These are phyloP conservation scores for Rossbeevera mucosa DNA, from an alignment of 768 basidiomycete species.

Conservation along the genomic window DNA sequence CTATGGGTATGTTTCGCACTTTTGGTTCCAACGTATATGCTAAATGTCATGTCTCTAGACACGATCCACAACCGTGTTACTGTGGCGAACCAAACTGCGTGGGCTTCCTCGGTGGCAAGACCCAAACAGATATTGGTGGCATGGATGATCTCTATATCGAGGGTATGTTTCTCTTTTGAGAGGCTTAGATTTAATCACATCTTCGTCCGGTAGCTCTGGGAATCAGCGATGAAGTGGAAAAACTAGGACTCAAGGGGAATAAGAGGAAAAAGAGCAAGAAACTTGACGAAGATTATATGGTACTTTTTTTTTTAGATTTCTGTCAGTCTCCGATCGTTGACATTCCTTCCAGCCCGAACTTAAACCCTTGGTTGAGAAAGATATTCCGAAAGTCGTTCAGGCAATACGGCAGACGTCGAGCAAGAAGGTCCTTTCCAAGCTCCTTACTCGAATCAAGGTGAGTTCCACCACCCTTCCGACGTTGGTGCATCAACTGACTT, in stretches of 20 bases:
- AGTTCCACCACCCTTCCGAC: neutral
- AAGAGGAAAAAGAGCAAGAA: slow-evolving; percentile 91
- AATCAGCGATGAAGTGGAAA: slow-evolving; percentile 86
- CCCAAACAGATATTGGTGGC: slow-evolving; percentile 89
- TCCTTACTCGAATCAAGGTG: slow-evolving; percentile 84
- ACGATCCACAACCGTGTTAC: slow-evolving; percentile 91
- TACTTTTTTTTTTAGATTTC: slow-evolving; percentile 30
- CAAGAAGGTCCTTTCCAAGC: slow-evolving; percentile 73
- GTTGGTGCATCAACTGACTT: neutral
- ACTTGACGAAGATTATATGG: slow-evolving; percentile 91
- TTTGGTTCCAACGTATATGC: neutral
- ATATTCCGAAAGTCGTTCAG: slow-evolving; percentile 88
- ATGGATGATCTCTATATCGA: slow-evolving; percentile 96
- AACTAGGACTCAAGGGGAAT: slow-evolving; percentile 75
- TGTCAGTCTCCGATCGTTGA: neutral
- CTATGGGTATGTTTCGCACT: slow-evolving; percentile 68
- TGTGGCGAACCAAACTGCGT: slow-evolving; percentile 96
- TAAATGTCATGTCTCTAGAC: slow-evolving; percentile 42
- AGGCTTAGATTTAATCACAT: neutral
- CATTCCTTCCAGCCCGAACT: slow-evolving; percentile 57
- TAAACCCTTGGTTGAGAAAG: slow-evolving; percentile 68
- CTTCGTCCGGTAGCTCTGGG: slow-evolving; percentile 63
- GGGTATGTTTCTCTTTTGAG: slow-evolving; percentile 41
- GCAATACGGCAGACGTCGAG: slow-evolving; percentile 87
- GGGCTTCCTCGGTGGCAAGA: slow-evolving; percentile 96